Base-by-base conservation (phyloP, 768 basidiomycete species). In the Nidula microcarpa region DNA sequence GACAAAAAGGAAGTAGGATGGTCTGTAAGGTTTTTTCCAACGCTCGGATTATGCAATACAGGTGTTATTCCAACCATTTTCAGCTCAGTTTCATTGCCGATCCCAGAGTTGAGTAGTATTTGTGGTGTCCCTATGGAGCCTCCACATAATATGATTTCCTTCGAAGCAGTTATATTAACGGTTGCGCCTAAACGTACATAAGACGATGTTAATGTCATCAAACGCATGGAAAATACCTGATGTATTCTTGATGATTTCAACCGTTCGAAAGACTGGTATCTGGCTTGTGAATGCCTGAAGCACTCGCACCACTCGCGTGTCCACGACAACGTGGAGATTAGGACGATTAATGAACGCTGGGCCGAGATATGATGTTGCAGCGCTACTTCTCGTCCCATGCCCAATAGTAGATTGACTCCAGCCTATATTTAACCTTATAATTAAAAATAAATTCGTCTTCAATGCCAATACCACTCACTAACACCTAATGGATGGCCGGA, bases 61-160 rank as follows among this genome's bases (percentile, higher is more conserved):
- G 69, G 52, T 1, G 33, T 53, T 30, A 74, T 67, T 6, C 64
- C 65, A 16, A 69, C 17, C 4, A 43, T 43, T 8, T 32, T 47
- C 1, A 74, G 63, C 10, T 61, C 60, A 32, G 41, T 33, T 10
- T 49, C 51, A 36, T 63, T 59, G 11, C 75, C 74, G 17, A 76
- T 71, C 33, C 73, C 73, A 10, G 70, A 73, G 30, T 68, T 64
- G 46, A 69, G 56, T 6, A 74, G 60, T 33, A 75, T 63, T 2
- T 70, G 67, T 0, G 74, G 69, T 2, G 74, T 73, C 7, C 68
- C 70, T 41, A 75, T 58, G 2, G 68, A 46, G 1, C 75, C 75
- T 11, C 69, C 70, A 0, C 67, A 64, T 5, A 87, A 57, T 14
- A 87, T 72, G 51, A 87, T 69, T 57, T 87, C 85, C 55, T 79